phyloP scores from a whole-genome alignment of 257 asterid species.

The Schizonepeta tenuifolia region DNA sequence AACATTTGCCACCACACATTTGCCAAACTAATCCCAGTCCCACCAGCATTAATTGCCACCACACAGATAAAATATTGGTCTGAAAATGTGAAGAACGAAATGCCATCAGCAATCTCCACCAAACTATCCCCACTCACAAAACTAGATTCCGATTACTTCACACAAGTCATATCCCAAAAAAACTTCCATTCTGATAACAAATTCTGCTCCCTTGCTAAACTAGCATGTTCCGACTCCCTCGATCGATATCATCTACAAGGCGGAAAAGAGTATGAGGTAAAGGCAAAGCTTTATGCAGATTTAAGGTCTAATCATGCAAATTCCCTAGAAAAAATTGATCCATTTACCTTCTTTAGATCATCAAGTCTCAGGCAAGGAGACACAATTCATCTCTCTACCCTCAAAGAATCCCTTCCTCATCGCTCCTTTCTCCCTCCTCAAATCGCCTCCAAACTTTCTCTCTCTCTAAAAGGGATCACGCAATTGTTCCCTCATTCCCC shows the following conservation, averaged over 20 bases:
- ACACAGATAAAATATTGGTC: constrained; percentile 48
- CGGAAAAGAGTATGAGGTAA: no score
- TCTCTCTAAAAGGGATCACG: background rate
- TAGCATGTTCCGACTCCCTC: constrained; percentile 14
- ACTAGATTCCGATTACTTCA: constrained; percentile 17
- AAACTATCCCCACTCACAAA: constrained; percentile 43
- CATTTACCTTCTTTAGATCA: constrained; percentile 43
- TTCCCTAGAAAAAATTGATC: constrained; percentile 16
- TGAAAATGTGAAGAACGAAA: constrained; percentile 34
- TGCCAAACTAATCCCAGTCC: no score
- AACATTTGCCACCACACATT: no score
- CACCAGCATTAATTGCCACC: background rate
- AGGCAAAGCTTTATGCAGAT: background rate
- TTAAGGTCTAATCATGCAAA: background rate
- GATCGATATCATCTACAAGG: no score
- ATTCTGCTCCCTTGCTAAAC: constrained; percentile 42
- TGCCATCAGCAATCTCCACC: constrained; percentile 38
- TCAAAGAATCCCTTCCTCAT: constrained; percentile 37
- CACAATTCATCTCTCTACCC: constrained; percentile 38
- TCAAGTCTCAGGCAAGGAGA: constrained; percentile 39
- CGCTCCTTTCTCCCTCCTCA: constrained; percentile 50
- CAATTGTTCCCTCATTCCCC: constrained; percentile 37
- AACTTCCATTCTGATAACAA: constrained; percentile 25
- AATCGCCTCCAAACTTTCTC: constrained; percentile 36
- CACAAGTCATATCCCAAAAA: background rate